Percentiles rank a stretch among this genome's conserved stretches.
Evolutionary conservation across 768 basidiomycete species (phyloP).

Genomic region (Leccinum longicurvipes): DNA sequence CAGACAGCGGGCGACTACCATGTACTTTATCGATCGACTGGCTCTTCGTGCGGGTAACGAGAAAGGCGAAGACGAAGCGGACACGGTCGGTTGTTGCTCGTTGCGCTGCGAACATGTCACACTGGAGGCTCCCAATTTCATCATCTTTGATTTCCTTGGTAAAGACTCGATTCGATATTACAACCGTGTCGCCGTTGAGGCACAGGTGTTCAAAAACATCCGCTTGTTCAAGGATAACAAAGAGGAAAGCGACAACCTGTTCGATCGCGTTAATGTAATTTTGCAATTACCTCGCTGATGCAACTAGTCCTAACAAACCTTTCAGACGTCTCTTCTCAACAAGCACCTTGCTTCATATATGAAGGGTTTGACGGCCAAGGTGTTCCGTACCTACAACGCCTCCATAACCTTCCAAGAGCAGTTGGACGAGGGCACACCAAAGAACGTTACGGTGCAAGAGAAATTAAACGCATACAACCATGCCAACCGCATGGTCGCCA

Average conservation of each 20-base stretch:
- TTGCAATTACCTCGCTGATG: neutral
- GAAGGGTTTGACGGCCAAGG: conserved; percentile 98
- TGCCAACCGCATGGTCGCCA: conserved; percentile 95
- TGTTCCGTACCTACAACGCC: conserved; percentile 99
- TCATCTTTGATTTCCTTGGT: conserved; percentile 96
- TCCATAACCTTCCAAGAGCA: conserved; percentile 94
- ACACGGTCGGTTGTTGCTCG: conserved; percentile 98
- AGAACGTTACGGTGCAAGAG: conserved; percentile 80
- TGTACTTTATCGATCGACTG: conserved; percentile 97
- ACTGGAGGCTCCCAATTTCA: conserved; percentile 78
- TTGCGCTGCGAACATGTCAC: conserved; percentile 96
- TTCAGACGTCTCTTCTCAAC: conserved; percentile 79
- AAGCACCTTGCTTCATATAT: conserved; percentile 91
- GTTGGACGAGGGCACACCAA: conserved; percentile 69
- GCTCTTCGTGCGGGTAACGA: conserved; percentile 99
- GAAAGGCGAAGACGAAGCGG: conserved; percentile 99
- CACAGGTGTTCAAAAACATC: conserved; percentile 97
- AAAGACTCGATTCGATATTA: conserved; percentile 99
- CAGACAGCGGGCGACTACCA: conserved; percentile 95
- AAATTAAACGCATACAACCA: conserved; percentile 97
- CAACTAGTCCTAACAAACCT: conserved; percentile 16
- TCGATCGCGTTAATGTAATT: conserved; percentile 87
- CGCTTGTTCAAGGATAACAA: conserved; percentile 96
- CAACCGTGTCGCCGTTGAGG: conserved; percentile 84
- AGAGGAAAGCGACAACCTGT: conserved; percentile 80